phyloP scores from a whole-genome alignment of 805 yeast genomes.

The Sugiyamaella americana region DNA sequence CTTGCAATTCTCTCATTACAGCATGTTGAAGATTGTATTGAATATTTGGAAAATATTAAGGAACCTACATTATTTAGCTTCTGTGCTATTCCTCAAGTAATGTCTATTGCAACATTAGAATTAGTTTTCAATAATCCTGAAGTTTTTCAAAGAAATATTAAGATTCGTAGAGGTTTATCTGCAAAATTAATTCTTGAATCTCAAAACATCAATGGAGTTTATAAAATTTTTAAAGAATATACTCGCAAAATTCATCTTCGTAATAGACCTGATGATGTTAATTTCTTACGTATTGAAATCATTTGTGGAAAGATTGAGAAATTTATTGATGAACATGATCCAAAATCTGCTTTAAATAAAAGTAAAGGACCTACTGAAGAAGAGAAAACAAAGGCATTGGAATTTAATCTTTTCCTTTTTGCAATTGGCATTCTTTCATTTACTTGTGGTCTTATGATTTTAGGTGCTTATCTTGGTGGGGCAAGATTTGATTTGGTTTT shows the following conservation, averaged over 20 bases:
- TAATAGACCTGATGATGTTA: constrained; percentile 76
- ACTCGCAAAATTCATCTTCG: constrained; percentile 70
- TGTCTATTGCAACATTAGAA: constrained; percentile 95
- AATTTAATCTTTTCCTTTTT: constrained; percentile 15
- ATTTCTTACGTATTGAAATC: constrained; percentile 75
- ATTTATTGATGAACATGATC: constrained; percentile 52
- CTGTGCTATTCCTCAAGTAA: constrained; percentile 97
- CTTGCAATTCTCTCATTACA: constrained; percentile 70
- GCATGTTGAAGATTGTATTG: constrained; percentile 71
- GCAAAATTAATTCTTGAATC: constrained; percentile 67
- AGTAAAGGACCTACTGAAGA: constrained; percentile 7
- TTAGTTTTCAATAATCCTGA: constrained; percentile 73
- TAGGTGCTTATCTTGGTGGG: constrained; percentile 25
- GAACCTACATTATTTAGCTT: constrained; percentile 84
- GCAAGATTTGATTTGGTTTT: constrained; percentile 26
- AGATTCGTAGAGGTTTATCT: constrained; percentile 86
- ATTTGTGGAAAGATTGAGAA: constrained; percentile 86
- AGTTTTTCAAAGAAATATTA: constrained; percentile 66
- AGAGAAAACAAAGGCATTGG: no score
- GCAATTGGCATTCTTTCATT: constrained; percentile 20
- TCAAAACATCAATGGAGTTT: constrained; percentile 69
- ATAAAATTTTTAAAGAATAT: constrained; percentile 68
- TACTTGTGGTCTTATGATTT: constrained; percentile 22
- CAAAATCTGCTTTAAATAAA: constrained; percentile 12
- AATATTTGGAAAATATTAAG: constrained; percentile 64